Base-by-base conservation (phyloP, 1,284 basidiomycete species). In the Malassezia brasiliensis region DNA sequence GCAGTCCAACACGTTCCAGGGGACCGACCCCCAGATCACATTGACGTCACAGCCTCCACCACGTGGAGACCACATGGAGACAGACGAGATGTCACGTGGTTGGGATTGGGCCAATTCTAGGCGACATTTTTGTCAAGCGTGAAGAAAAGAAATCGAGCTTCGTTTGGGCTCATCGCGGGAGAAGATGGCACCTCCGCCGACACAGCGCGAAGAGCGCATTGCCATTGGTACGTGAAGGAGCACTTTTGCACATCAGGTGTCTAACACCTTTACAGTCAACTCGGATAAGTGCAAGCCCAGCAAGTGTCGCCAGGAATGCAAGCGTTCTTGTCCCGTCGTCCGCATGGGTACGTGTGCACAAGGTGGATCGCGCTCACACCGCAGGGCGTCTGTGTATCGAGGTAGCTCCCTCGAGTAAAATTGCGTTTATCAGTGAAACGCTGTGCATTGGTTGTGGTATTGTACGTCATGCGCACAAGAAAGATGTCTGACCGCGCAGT, bases 401-500 rank as follows among this genome's bases (percentile, higher is more conserved):
- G 48, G 69, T 71, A 25, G 61, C 67, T 3, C 67, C 68, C 5
- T 46, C 62, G 6, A 66, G 62, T 58, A 73, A 73, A 60, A 73
- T 73, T 47, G 71, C 72, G 34, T 69, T 70, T 48, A 68, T 74
- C 56, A 67, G 64, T 17, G 72, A 74, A 55, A 62, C 68, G 19
- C 66, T 74, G 32, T 74, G 72, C 62, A 74, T 74, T 41, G 72
- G 72, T 35, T 74, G 72, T 61, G 72, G 72, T 72, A 74, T 74
- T 51, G 42, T 45, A 45, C 15, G 42, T 45, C n/a, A 3, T 40
- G 9, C 30, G 38, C 25, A 22, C 19, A 34, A 38, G 30, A 14
- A 19, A 4, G 20, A 36, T n/a, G 31, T 41, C 42, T 45, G 20
- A 45, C 25, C 25, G 19, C 15, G 9, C 32, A 45, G 42, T 74